phyloP scores from a whole-genome alignment of 257 asterid genomes.

The Solanum appendiculatum region DNA sequence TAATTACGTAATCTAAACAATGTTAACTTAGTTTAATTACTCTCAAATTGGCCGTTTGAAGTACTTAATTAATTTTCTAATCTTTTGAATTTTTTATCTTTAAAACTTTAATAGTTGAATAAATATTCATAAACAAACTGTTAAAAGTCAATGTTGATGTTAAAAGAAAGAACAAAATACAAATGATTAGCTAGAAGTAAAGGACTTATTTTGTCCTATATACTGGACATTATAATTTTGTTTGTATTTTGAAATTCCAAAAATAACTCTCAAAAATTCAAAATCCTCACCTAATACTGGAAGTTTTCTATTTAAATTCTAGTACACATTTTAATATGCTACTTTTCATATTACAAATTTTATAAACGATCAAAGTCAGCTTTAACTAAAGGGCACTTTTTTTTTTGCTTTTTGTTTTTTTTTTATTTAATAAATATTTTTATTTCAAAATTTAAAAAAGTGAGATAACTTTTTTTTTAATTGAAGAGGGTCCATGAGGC shows the following conservation, averaged over 20 bases:
- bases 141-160: slow-evolving; percentile 10
- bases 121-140: not conserved
- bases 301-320: not conserved
- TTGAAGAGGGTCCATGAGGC: no score
- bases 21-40: not conserved
- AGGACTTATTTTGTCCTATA: slow-evolving; percentile 15
- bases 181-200: slow-evolving; percentile 2
- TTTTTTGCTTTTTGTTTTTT: not conserved
- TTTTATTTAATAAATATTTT: no score
- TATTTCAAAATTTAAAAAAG: not conserved
- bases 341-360: not conserved
- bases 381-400: not conserved
- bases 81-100: not conserved
- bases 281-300: slow-evolving; percentile 17
- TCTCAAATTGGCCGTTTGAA: slow-evolving; percentile 1
- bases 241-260: not conserved
- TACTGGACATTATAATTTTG: not conserved
- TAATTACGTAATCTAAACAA: not conserved
- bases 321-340: not conserved
- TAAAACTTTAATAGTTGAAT: not conserved
- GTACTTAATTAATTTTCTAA: not conserved
- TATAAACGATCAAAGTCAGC: not conserved
- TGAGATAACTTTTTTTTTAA: not conserved
- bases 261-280: not conserved
- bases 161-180: not conserved